Percentiles rank a stretch among this genome's conserved stretches.
Evolutionary conservation across 225 moss, liverwort and hornwort genomes (phyloP).

Genomic region (Ulota crispa): DNA sequence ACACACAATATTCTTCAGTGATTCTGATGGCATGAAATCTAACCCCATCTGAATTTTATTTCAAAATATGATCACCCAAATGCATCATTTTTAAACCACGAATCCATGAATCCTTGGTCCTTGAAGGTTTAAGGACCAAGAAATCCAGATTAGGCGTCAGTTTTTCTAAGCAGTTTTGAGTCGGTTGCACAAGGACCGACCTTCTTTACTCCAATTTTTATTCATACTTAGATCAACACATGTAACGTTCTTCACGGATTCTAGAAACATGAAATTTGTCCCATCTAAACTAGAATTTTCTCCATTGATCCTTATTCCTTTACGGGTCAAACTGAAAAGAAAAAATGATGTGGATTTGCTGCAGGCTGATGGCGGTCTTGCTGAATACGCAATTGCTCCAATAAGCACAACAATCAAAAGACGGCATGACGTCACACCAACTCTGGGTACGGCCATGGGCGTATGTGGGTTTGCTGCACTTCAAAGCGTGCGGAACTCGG

Average conservation of each 20-base stretch:
- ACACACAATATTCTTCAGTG: background rate
- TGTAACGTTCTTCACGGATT: background rate
- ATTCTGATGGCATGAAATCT: background rate
- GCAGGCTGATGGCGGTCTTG: constrained; percentile 67
- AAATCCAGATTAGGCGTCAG: background rate
- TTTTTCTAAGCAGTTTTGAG: background rate
- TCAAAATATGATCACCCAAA: background rate
- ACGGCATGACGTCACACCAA: constrained; percentile 63
- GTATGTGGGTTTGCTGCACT: constrained; percentile 64
- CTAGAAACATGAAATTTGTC: background rate
- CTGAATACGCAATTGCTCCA: constrained; percentile 70
- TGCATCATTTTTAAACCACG: background rate
- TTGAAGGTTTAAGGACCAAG: too few species aligned
- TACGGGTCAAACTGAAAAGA: background rate
- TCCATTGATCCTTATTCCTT: background rate
- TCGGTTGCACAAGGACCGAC: background rate
- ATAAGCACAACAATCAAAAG: constrained; percentile 52
- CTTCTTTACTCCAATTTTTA: background rate
- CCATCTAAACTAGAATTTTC: background rate
- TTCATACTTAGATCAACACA: background rate
- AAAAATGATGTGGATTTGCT: background rate
- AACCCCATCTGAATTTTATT: background rate
- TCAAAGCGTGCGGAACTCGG: constrained; percentile 70
- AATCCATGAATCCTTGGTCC: background rate
- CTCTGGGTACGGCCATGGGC: constrained; percentile 52